Percentiles rank a stretch among this genome's conserved stretches.
phyloP scores from a whole-genome alignment of 257 asterid species.

The Perilla frutescens region DNA sequence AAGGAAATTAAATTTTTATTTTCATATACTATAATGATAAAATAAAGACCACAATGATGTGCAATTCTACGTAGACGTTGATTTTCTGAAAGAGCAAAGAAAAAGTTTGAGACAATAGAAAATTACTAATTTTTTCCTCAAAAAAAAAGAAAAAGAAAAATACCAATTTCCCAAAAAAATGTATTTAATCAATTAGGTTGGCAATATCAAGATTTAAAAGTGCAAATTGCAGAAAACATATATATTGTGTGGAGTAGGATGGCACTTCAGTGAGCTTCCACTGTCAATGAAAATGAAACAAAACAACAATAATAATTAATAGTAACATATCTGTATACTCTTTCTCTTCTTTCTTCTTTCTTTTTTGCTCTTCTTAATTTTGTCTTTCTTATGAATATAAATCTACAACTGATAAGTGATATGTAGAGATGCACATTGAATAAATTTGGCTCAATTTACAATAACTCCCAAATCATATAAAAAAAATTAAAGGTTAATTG shows the following conservation, averaged over 20 bases:
- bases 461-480: too few species aligned
- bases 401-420: too few species aligned
- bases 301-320: conserved; percentile 19
- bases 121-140: not conserved
- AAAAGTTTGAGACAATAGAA: not conserved
- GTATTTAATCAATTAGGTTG: not conserved
- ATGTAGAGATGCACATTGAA: too few species aligned
- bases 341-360: not conserved
- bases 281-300: conserved; percentile 23
- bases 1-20: not conserved
- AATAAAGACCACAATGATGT: not conserved
- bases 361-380: too few species aligned
- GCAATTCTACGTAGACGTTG: not conserved
- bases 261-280: conserved; percentile 8
- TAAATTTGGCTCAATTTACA: too few species aligned
- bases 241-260: conserved; percentile 20
- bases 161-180: not conserved
- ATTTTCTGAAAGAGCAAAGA: not conserved
- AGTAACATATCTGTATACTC: not conserved
- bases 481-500: too few species aligned
- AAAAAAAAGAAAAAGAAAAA: too few species aligned
- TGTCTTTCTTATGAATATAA: too few species aligned
- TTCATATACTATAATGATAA: not conserved
- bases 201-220: conserved; percentile 1
- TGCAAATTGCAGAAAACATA: conserved; percentile 8